Base-by-base conservation (phyloP, 2,329 filamentous ascomycete species). In the Aspergillus puulaauensis region DNA sequence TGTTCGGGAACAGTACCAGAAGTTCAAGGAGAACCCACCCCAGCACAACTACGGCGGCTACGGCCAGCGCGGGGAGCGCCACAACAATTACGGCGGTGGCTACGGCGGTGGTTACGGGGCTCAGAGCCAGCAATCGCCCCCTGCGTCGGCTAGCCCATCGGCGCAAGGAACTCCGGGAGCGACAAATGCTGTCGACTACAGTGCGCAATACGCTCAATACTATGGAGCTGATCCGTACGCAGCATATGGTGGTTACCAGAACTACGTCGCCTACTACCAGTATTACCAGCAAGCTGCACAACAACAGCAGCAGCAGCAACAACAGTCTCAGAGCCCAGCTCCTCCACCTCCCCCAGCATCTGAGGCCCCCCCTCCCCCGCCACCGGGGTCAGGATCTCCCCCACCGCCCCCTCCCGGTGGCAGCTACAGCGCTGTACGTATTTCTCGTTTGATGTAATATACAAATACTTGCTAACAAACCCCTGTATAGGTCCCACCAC, bases 1-100 rank as follows among this genome's bases (percentile, higher is more conserved):
- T 65, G 95, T 99, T 55, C 90, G 88, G 70, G 84, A 91, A 61
- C 89, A 96, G 72, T 98, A 97, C 72, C 90, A 97, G 71, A 87
- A 88, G 47, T 96, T 93, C 82, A 98, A 97, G 77, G 86, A 86
- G 64, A 87, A 90, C 7, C 90, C 90, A 15, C 90, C 87, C 56
- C 81, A 82, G 60, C 88, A 89, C 57, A 76, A 78, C 46, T 88
- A 85, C 65, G 84, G 85, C 23, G 79, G 80, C 40, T 82, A 83
- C 66, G 82, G 83, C 49, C 82, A 84, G 19, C 33, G 48, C 23
- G 48, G 48, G 15, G 78, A 80, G 59, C 79, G 79, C 50, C 68
- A 72, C 45, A 73, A 77, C 45, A 75, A 77, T 62, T 75, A 75
- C 31, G 73, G 75, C 31, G 75, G 77, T 37, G 75, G 78, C 57